A percentile compares a stretch with the other conserved stretches of the same genome.
phyloP scores from a whole-genome alignment of 768 basidiomycete species.

The Hygrocybe punicea region DNA sequence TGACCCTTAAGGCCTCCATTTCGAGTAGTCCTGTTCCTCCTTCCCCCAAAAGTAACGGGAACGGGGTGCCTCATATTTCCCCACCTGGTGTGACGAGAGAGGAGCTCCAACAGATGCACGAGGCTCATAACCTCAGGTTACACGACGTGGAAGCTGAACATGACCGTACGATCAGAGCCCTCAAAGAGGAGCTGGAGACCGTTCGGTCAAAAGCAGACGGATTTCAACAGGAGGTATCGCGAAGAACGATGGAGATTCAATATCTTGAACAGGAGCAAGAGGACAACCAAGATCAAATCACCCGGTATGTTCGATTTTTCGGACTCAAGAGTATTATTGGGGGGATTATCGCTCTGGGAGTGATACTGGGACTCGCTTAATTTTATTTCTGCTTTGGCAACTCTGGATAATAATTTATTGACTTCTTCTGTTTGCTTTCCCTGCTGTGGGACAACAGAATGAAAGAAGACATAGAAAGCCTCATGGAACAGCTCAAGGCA shows the following conservation, averaged over 20 bases:
- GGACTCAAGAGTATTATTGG: conserved; percentile 55
- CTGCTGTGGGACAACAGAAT: conserved; percentile 45
- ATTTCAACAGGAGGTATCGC: conserved; percentile 55
- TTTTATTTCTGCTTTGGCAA: conserved; percentile 38
- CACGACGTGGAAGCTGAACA: conserved; percentile 69
- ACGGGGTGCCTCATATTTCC: conserved; percentile 39
- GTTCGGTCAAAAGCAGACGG: conserved; percentile 49
- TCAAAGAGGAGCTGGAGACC: conserved; percentile 57
- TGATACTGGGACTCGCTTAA: conserved; percentile 53
- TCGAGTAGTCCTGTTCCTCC: conserved; percentile 36
- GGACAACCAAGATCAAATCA: conserved; percentile 69
- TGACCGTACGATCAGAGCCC: conserved; percentile 50
- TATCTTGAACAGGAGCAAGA: conserved; percentile 79
- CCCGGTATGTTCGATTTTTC: conserved; percentile 70
- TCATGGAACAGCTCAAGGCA: conserved; percentile 43
- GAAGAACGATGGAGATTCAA: conserved; percentile 78
- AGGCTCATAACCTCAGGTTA: conserved; percentile 81
- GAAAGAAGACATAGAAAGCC: conserved; percentile 59
- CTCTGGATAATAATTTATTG: conserved; percentile 37
- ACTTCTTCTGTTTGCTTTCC: conserved; percentile 26
- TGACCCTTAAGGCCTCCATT: conserved; percentile 54
- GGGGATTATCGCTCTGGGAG: conserved; percentile 50
- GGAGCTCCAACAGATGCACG: conserved; percentile 72
- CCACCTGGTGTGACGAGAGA: conserved; percentile 63
- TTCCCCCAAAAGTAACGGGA: conserved; percentile 56